Conservation (phyloP, 2,329 filamentous ascomycete genomes). For the Tolypocladium tropicale region DNA sequence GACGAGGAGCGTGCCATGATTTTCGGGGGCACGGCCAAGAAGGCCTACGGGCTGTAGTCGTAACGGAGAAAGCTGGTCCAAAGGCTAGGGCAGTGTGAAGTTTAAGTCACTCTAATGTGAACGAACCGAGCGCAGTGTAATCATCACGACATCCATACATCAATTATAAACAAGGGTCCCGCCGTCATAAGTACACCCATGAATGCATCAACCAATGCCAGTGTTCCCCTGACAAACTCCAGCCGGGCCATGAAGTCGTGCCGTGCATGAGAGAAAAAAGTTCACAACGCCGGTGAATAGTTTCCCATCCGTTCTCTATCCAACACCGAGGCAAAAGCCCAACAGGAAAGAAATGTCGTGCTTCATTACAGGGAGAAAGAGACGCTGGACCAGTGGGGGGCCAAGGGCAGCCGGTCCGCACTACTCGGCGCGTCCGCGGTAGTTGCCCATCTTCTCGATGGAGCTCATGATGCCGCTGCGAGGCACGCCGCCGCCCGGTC, state of each 20-base stretch:
- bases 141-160: not conserved
- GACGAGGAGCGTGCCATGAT: conserved; percentile 54
- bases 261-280: not conserved
- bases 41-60: conserved; percentile 52
- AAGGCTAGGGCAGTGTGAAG: not conserved
- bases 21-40: conserved; percentile 62
- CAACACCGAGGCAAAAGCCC: not conserved
- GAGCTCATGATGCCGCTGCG: conserved; percentile 72
- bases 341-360: not conserved
- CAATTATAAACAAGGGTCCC: not conserved
- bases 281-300: not conserved
- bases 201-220: not conserved
- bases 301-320: not conserved
- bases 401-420: not conserved
- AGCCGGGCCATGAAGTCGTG: not conserved
- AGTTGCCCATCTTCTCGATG: conserved; percentile 78
- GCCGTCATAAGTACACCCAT: not conserved
- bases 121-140: not conserved
- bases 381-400: not conserved
- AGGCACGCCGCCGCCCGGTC: conserved; percentile 33
- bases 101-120: not conserved
- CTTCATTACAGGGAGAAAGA: not conserved
- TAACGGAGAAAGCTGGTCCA: not conserved
- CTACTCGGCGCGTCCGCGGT: conserved; percentile 24
- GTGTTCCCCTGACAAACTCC: not conserved